A percentile compares a stretch with the other conserved stretches of the same genome.
phyloP scores from a whole-genome alignment of 1,284 basidiomycete genomes.

The Fomitopsis betulina region DNA sequence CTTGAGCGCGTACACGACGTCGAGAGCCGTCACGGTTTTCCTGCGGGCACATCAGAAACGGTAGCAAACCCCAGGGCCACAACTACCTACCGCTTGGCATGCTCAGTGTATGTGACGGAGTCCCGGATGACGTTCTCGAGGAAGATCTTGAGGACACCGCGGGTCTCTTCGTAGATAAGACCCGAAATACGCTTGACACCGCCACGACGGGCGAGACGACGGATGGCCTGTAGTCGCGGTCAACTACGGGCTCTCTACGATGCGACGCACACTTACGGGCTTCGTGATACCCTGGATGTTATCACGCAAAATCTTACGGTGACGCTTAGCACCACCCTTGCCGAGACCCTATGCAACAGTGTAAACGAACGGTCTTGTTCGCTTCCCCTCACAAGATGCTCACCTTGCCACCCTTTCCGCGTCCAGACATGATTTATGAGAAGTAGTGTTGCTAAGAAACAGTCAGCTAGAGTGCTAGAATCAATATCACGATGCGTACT shows the following conservation, averaged over 20 bases:
- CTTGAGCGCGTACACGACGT: conserved; percentile 82
- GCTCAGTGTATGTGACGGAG: conserved; percentile 86
- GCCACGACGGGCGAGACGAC: conserved; percentile 92
- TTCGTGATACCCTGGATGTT: conserved; percentile 86
- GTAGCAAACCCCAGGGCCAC: background rate
- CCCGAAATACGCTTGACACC: conserved; percentile 95
- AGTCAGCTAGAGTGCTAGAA: conserved; percentile 1
- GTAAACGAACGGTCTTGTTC: background rate
- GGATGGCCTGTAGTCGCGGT: conserved; percentile 53
- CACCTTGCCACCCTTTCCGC: conserved; percentile 68
- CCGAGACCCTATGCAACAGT: conserved; percentile 26
- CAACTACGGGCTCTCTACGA: conserved; percentile 6
- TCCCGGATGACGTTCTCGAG: conserved; percentile 79
- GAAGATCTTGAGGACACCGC: conserved; percentile 94
- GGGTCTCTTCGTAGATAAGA: conserved; percentile 92
- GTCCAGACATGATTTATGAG: conserved; percentile 60
- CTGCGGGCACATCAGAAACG: conserved; percentile 4
- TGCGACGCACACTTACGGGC: conserved; percentile 30
- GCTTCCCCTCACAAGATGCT: conserved; percentile 19
- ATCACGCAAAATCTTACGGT: conserved; percentile 84
- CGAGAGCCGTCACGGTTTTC: conserved; percentile 82
- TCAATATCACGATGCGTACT: conserved; percentile 3
- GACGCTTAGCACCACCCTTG: conserved; percentile 82
- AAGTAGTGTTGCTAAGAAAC: conserved; percentile 1
- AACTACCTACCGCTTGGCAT: conserved; percentile 61